Evolutionary conservation across 2,329 filamentous ascomycete genomes (phyloP).

Genomic region (Trichoderma sp.): DNA sequence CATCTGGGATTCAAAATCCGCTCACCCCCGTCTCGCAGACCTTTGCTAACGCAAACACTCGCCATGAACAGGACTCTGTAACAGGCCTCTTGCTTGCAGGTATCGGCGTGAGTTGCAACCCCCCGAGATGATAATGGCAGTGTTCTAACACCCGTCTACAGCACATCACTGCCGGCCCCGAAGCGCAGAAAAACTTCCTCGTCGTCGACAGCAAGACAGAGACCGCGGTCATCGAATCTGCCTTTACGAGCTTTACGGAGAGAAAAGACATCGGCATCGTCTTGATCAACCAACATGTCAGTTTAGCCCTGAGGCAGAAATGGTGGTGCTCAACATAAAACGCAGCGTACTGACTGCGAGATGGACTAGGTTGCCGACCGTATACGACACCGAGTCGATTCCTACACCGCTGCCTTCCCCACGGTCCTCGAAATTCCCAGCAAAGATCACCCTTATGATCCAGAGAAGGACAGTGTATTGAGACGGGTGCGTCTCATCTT

Average conservation of each 20-base stretch:
- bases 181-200: conserved; percentile 95
- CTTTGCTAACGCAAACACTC: conserved; percentile 28
- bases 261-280: conserved; percentile 96
- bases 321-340: not conserved
- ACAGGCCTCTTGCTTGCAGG: conserved; percentile 93
- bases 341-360: conserved; percentile 23
- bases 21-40: not conserved
- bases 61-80: conserved; percentile 71
- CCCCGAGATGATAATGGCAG: not conserved
- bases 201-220: conserved; percentile 95
- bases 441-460: conserved; percentile 98
- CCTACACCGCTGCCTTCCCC: conserved; percentile 93
- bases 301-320: conserved; percentile 27
- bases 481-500: conserved; percentile 71
- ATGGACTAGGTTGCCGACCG: conserved; percentile 77
- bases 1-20: not conserved
- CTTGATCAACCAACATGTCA: conserved; percentile 95
- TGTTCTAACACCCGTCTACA: conserved; percentile 36
- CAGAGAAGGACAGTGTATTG: conserved; percentile 96
- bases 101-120: conserved; percentile 67
- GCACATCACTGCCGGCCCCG: conserved; percentile 87
- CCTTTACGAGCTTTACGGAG: conserved; percentile 84
- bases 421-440: conserved; percentile 93
- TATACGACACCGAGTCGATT: conserved; percentile 87
- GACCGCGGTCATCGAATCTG: conserved; percentile 77